Percentiles rank a stretch among this genome's conserved stretches.
These are phyloP conservation scores for Discostella pseudostelligera DNA, from an alignment of 108 stramenopile species.

Conservation along the genomic window DNA sequence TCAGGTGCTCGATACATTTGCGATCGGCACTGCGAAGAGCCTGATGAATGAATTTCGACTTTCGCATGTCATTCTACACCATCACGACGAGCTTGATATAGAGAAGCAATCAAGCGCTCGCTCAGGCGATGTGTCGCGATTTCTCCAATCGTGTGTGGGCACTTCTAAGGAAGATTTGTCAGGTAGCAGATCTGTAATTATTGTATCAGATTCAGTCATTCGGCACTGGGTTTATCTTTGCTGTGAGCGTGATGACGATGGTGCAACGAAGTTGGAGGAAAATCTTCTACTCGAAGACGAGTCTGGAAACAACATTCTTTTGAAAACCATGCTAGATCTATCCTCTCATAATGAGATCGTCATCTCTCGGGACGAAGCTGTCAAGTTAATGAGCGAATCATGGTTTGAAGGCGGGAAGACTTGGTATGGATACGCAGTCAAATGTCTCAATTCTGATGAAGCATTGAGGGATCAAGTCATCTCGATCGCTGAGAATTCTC, in stretches of 20 bases:
- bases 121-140: conserved; percentile 33
- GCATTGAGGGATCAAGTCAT: conserved; percentile 27
- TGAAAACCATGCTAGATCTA: conserved; percentile 50
- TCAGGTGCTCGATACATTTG: conserved; percentile 54
- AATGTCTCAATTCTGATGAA: conserved; percentile 12
- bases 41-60: conserved; percentile 23
- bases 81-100: conserved; percentile 24
- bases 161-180: conserved; percentile 20
- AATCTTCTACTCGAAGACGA: conserved; percentile 31
- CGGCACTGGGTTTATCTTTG: conserved; percentile 46
- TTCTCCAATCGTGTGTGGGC: conserved; percentile 55
- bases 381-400: conserved; percentile 42
- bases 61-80: conserved; percentile 25
- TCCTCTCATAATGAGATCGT: background rate
- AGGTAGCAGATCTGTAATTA: background rate
- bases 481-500: conserved; percentile 22
- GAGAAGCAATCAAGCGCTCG: conserved; percentile 6
- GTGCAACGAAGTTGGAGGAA: background rate
- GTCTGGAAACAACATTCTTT: conserved; percentile 43
- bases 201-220: conserved; percentile 48
- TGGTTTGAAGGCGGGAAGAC: conserved; percentile 55
- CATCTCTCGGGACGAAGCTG: conserved; percentile 17
- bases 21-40: conserved; percentile 31
- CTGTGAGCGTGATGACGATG: conserved; percentile 21
- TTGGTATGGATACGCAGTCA: conserved; percentile 41